phyloP scores from a whole-genome alignment of 2,329 filamentous ascomycete species.

The Verruconis gallopava region DNA sequence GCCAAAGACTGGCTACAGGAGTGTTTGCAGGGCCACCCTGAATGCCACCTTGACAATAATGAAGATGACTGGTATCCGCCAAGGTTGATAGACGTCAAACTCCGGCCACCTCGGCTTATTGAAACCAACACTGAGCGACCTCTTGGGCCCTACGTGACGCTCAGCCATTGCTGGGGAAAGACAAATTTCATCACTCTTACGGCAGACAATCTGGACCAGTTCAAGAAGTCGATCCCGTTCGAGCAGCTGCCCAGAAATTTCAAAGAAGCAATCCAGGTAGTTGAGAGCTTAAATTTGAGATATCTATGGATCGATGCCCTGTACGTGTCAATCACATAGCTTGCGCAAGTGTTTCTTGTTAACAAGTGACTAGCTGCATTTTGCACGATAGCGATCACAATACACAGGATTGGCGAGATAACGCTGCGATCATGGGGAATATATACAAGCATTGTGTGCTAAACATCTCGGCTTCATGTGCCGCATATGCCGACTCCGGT shows the following conservation, averaged over 20 bases:
- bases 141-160: neutral
- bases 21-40: no score
- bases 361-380: no score
- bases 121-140: neutral
- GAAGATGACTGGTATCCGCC: no score
- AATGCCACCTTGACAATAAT: no score
- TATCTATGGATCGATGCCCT: constrained; percentile 2
- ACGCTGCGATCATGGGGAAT: neutral
- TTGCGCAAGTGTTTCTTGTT: no score
- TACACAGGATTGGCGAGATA: neutral
- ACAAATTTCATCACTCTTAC: neutral
- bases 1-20: no score
- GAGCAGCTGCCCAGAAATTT: neutral
- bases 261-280: neutral
- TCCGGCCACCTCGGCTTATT: no score
- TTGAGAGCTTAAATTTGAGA: neutral
- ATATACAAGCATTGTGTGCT: neutral
- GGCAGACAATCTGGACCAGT: neutral
- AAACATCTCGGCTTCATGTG: neutral
- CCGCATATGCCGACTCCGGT: neutral
- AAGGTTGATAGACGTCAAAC: neutral
- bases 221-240: neutral
- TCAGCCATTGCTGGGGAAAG: constrained; percentile 3
- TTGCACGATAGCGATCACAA: neutral
- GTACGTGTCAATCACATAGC: no score